Evolutionary conservation across 164 flowering plant species (phyloP).

Genomic region (Amborella trichopoda): DNA sequence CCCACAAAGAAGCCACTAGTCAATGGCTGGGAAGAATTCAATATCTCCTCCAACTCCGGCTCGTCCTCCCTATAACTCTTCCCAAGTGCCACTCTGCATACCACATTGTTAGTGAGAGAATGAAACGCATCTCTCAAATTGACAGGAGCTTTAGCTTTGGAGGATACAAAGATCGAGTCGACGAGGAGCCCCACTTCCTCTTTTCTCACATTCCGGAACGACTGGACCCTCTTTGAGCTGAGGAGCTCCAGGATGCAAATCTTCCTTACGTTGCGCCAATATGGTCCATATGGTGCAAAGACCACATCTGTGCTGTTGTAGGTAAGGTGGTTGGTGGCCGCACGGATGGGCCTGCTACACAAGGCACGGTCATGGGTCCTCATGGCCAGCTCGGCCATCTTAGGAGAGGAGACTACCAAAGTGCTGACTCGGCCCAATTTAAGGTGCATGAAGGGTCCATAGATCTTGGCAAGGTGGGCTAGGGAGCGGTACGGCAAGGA

Average conservation of each 20-base stretch:
- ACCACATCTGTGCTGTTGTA: slow-evolving; percentile 47
- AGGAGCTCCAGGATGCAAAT: slow-evolving; percentile 42
- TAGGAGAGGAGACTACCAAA: slow-evolving; percentile 38
- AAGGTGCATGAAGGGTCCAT: slow-evolving; percentile 39
- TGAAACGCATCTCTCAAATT: slow-evolving; percentile 29
- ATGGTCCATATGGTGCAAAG: slow-evolving; percentile 37
- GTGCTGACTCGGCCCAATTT: slow-evolving; percentile 40
- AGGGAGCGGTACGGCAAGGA: slow-evolving; percentile 43
- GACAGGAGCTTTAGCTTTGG: slow-evolving; percentile 7
- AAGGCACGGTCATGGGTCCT: slow-evolving; percentile 37
- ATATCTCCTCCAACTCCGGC: too few relatives aligned
- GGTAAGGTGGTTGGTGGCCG: slow-evolving; percentile 35
- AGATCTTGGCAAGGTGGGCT: slow-evolving; percentile 16
- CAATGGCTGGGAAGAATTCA: too few relatives aligned
- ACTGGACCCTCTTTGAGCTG: slow-evolving; percentile 24
- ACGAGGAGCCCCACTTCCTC: slow-evolving; percentile 30
- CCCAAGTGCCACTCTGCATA: slow-evolving; percentile 64
- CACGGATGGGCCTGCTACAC: slow-evolving; percentile 29
- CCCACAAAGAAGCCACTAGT: too few relatives aligned
- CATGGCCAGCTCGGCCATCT: slow-evolving; percentile 25
- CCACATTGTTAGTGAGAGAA: slow-evolving; percentile 28
- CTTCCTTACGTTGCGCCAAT: slow-evolving; percentile 43
- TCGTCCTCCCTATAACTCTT: too few relatives aligned
- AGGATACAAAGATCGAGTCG: slow-evolving; percentile 1
- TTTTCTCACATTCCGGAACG: slow-evolving; percentile 22